Evolutionary conservation across 164 flowering plant genomes (phyloP).

Genomic region (Brasenia schreberi): DNA sequence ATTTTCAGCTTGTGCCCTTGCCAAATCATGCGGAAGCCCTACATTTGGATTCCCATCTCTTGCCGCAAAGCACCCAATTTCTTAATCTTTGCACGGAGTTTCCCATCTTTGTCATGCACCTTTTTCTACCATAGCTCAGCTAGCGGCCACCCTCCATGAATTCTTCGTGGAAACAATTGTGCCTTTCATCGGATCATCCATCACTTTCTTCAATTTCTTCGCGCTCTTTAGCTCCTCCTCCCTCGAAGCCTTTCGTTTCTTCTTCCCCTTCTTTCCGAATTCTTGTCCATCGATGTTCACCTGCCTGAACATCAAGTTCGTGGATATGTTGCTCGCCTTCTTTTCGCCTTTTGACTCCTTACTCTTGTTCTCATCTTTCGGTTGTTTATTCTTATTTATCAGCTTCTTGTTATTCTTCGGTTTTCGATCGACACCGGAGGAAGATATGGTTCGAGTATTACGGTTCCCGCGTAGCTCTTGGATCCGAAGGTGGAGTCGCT

Average conservation of each 20-base stretch:
- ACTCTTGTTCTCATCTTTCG: neutral
- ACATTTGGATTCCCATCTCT: constrained; percentile 52
- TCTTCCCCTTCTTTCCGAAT: constrained; percentile 15
- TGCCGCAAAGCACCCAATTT: constrained; percentile 43
- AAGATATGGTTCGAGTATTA: constrained; percentile 2
- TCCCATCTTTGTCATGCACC: constrained; percentile 84
- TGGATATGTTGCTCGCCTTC: constrained; percentile 31
- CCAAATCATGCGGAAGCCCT: constrained; percentile 47
- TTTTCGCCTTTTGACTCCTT: neutral
- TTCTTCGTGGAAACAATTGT: constrained; percentile 37
- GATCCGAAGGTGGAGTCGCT: constrained; percentile 30
- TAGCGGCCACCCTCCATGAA: constrained; percentile 59
- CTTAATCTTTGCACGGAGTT: constrained; percentile 60
- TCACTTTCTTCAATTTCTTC: constrained; percentile 43
- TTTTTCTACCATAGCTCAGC: constrained; percentile 70
- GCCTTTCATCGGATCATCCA: constrained; percentile 64
- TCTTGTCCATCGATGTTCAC: constrained; percentile 55
- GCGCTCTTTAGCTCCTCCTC: constrained; percentile 52
- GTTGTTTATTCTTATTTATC: constrained; percentile 11
- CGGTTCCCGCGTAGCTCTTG: constrained; percentile 39
- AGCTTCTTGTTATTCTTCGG: constrained; percentile 2
- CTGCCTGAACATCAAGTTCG: constrained; percentile 43
- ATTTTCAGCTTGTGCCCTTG: constrained; percentile 59
- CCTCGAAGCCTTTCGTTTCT: constrained; percentile 61
- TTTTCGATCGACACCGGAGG: neutral